Percentiles rank a stretch among this genome's conserved stretches.
phyloP scores from a whole-genome alignment of 2,329 filamentous ascomycete genomes.

The Fusarium pseudocircinatum region DNA sequence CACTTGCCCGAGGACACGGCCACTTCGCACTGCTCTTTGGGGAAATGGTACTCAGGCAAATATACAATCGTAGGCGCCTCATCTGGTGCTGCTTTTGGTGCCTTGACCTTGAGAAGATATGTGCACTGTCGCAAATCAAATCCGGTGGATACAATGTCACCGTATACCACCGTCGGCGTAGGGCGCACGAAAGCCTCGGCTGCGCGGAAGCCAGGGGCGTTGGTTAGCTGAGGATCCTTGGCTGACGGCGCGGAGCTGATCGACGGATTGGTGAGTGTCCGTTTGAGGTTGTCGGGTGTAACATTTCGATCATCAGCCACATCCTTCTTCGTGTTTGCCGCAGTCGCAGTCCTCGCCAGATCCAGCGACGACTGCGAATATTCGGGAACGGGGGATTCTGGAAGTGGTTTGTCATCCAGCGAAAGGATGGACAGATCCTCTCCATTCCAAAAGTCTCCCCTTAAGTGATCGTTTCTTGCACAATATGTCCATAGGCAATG shows the following conservation, averaged over 20 bases:
- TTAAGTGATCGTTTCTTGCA: slow-evolving; percentile 82
- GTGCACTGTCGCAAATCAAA: slow-evolving; percentile 85
- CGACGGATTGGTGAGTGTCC: slow-evolving; percentile 73
- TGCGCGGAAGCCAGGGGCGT: slow-evolving; percentile 80
- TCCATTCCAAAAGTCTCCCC: slow-evolving; percentile 96
- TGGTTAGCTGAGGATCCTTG: slow-evolving; percentile 66
- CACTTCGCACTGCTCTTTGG: slow-evolving; percentile 75
- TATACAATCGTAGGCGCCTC: slow-evolving; percentile 82
- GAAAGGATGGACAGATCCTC: slow-evolving; percentile 95
- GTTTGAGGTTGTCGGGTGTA: slow-evolving; percentile 79
- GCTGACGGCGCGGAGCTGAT: slow-evolving; percentile 68
- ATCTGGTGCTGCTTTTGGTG: slow-evolving; percentile 66
- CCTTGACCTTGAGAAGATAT: slow-evolving; percentile 77
- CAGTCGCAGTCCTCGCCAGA: slow-evolving; percentile 38
- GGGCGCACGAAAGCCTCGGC: slow-evolving; percentile 94
- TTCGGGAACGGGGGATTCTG: slow-evolving; percentile 60
- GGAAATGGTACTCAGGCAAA: slow-evolving; percentile 93
- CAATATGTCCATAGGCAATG: slow-evolving; percentile 92
- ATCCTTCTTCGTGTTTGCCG: slow-evolving; percentile 47
- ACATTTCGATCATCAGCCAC: slow-evolving; percentile 67
- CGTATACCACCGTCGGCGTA: slow-evolving; percentile 78
- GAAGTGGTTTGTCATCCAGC: slow-evolving; percentile 76
- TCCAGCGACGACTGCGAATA: slow-evolving; percentile 59
- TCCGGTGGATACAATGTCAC: slow-evolving; percentile 74
- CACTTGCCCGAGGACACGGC: slow-evolving; percentile 88